Evolutionary conservation across 495 filamentous ascomycete genomes (phyloP), one percentile per base, ranked within the genome.

Genomic region (Penicillium herquei): DNA sequence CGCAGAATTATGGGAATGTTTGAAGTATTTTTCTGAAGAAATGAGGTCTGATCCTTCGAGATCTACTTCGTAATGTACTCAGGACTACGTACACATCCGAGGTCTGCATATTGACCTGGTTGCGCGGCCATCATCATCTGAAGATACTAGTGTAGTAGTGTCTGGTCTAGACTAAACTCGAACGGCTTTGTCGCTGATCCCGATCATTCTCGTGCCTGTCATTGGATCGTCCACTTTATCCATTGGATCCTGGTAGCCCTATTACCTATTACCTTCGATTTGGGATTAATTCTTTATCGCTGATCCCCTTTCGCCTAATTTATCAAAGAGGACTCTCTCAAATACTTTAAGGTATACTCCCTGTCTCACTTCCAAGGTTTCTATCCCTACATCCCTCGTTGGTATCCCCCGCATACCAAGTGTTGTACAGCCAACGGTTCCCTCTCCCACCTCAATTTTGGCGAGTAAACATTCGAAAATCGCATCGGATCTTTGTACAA

Each of bases 341-440:
- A 26, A 26, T 26, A 26, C 21, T 26, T 26, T 26, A 26, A 26
- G 4, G 43, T 46, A 13, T 26, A 32, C 46, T 8, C 40, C 46
- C 26, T 35, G 14, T 51, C 33, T n/a, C 44, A 17, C 39, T 3
- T 30, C n/a, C n/a, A n/a, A n/a, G n/a, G n/a, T 49, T 16, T 7
- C 8, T 17, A 31, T 39, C 30, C 10, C 33, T 31, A 5, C 30
- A 21, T 42, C 30, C 48, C 42, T 46, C 40, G 47, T 45, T 41
- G 2, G 40, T 48, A 41, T 46, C 51, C 51, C 45, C 47, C 34
- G 51, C 56, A 58, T 52, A 52, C 49, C 51, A 52, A 13, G 10
- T 39, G 46, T 59, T 30, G 56, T 43, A 50, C 46, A 21, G 52
- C 14, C 51, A 59, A 54, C 55, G 33, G 11, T 35, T 26, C 21